Conservation (phyloP, 202 grass and related monocot genomes). For the Setaria viridis region DNA sequence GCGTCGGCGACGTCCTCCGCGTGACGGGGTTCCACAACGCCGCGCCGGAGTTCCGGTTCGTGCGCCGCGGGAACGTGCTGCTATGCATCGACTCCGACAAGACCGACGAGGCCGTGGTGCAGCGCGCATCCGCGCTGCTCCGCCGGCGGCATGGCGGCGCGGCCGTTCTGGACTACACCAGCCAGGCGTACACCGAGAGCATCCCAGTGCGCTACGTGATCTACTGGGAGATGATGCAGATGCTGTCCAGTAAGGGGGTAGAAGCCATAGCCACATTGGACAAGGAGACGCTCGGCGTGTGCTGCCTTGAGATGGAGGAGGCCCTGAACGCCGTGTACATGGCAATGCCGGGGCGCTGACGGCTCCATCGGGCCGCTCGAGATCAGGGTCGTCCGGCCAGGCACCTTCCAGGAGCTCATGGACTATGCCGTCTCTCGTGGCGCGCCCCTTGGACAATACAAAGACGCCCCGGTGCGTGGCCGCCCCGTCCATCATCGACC, state of each 20-base stretch:
- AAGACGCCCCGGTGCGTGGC: conserved; percentile 59
- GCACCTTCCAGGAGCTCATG: conserved; percentile 63
- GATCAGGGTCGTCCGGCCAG: conserved; percentile 54
- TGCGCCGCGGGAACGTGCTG: conserved; percentile 15
- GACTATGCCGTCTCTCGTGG: conserved; percentile 56
- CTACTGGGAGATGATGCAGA: no score
- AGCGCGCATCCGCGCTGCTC: no score
- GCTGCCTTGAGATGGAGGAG: conserved; percentile 27
- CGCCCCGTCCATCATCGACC: neutral
- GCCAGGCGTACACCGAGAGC: no score
- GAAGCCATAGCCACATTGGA: no score
- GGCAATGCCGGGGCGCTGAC: conserved; percentile 43
- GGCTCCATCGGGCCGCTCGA: conserved; percentile 59
- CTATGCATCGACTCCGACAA: no score
- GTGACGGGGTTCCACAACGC: conserved; percentile 77
- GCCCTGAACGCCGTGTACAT: conserved; percentile 51
- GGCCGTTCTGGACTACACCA: no score
- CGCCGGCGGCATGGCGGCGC: no score
- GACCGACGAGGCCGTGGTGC: no score
- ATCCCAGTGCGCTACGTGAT: no score
- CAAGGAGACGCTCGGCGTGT: no score
- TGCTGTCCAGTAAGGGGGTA: no score
- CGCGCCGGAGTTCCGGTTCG: conserved; percentile 71
- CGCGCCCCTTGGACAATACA: conserved; percentile 59
- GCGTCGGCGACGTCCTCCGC: conserved; percentile 73